These are phyloP conservation scores for Oryza glaberrima DNA, from an alignment of 176 grass and related monocot genomes.

Conservation along the genomic window DNA sequence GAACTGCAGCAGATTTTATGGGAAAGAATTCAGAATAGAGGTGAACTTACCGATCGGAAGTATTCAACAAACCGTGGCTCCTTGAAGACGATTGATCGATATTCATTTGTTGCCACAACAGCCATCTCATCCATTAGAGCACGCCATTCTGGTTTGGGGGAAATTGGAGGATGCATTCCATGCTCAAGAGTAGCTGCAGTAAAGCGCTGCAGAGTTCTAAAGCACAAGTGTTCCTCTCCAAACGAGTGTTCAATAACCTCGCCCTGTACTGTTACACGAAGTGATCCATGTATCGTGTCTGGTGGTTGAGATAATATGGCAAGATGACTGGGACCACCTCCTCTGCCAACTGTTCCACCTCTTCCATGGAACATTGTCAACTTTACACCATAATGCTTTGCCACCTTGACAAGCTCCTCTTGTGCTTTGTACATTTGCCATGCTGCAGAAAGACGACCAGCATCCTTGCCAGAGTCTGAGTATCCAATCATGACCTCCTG, in stretches of 20 bases:
- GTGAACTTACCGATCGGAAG: slow-evolving; percentile 80
- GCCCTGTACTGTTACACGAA: slow-evolving; percentile 94
- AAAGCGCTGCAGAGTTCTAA: slow-evolving; percentile 94
- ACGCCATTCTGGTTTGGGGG: slow-evolving; percentile 92
- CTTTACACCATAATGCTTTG: slow-evolving; percentile 91
- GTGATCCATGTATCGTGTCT: slow-evolving; percentile 85
- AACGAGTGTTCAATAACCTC: slow-evolving; percentile 98
- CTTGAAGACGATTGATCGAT: slow-evolving; percentile 89
- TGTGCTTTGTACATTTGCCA: slow-evolving; percentile 99
- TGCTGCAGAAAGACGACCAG: slow-evolving; percentile 90
- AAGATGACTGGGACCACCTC: slow-evolving; percentile 94
- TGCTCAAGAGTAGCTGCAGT: slow-evolving; percentile 95
- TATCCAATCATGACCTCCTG: slow-evolving; percentile 99
- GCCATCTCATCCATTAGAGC: slow-evolving; percentile 95
- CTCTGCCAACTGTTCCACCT: slow-evolving; percentile 95
- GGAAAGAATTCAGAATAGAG: slow-evolving; percentile 24
- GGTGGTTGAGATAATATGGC: slow-evolving; percentile 96
- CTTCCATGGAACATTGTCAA: slow-evolving; percentile 99
- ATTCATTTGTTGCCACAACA: slow-evolving; percentile 76
- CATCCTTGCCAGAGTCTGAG: slow-evolving; percentile 98
- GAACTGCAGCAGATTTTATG: slow-evolving; percentile 31
- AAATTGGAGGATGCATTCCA: slow-evolving; percentile 94
- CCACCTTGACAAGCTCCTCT: slow-evolving; percentile 97
- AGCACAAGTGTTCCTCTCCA: slow-evolving; percentile 93
- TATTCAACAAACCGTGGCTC: slow-evolving; percentile 96